phyloP scores from a whole-genome alignment of 2,329 filamentous ascomycete species.

The Lachnellula arida region DNA sequence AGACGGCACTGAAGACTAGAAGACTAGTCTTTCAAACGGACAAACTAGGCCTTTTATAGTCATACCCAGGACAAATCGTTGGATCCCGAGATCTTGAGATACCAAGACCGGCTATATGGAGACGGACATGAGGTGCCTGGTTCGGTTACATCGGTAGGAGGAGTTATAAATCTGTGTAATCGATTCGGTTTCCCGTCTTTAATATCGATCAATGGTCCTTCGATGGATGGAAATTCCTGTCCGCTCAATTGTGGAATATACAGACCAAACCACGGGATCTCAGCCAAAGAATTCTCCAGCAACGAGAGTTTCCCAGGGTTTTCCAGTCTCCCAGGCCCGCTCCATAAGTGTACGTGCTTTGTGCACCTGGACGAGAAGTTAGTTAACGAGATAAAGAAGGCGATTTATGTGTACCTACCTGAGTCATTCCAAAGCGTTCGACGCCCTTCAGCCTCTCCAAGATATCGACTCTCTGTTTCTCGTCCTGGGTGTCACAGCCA shows the following conservation, averaged over 20 bases:
- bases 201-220: no score
- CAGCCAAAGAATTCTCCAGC: slow-evolving; percentile 32
- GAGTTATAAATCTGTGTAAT: no score
- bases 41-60: slow-evolving; percentile 36
- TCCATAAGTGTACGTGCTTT: slow-evolving; percentile 62
- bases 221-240: no score
- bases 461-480: slow-evolving; percentile 53
- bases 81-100: slow-evolving; percentile 6
- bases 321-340: slow-evolving; percentile 62
- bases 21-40: slow-evolving; percentile 9
- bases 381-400: background rate
- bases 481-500: slow-evolving; percentile 64
- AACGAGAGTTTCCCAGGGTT: slow-evolving; percentile 62
- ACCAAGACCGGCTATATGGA: background rate
- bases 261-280: background rate
- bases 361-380: slow-evolving; percentile 39
- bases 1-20: background rate
- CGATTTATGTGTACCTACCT: slow-evolving; percentile 38
- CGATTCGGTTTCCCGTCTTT: no score
- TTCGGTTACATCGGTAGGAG: no score
- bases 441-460: slow-evolving; percentile 61
- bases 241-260: background rate
- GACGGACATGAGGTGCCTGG: no score
- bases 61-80: slow-evolving; percentile 37
- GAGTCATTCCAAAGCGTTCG: slow-evolving; percentile 71